A percentile compares a stretch with the other conserved stretches of the same genome.
phyloP scores from a whole-genome alignment of 2,329 filamentous ascomycete genomes.

The Arthrobotrys iridis region DNA sequence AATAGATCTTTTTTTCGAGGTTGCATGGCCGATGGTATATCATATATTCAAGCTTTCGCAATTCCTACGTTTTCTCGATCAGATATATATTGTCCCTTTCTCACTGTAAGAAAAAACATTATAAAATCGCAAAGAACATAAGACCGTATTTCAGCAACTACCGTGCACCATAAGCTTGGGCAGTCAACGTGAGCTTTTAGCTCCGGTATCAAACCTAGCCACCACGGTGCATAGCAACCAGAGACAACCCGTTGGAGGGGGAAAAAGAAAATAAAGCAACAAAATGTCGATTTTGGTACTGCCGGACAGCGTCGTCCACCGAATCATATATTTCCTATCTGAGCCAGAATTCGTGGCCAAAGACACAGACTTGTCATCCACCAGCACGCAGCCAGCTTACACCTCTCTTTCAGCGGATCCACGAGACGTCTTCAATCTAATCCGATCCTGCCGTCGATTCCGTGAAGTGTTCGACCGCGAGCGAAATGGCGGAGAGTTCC shows the following conservation, averaged over 20 bases:
- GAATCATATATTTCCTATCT: slow-evolving; percentile 53
- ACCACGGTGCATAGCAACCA: slow-evolving; percentile 35
- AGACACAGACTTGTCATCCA: slow-evolving; percentile 40
- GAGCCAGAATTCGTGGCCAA: slow-evolving; percentile 50
- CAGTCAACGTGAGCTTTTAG: slow-evolving; percentile 53
- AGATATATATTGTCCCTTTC: slow-evolving; percentile 45
- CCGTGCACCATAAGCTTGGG: slow-evolving; percentile 46
- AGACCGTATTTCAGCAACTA: slow-evolving; percentile 47
- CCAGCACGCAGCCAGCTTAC: slow-evolving; percentile 47
- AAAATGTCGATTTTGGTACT: slow-evolving; percentile 51
- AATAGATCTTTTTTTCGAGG: slow-evolving; percentile 30
- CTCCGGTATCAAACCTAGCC: slow-evolving; percentile 38
- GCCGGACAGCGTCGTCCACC: slow-evolving; percentile 47
- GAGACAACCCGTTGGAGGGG: slow-evolving; percentile 6
- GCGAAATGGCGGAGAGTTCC: slow-evolving; percentile 33
- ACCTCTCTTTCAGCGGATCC: slow-evolving; percentile 43
- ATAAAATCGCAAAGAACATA: slow-evolving; percentile 29
- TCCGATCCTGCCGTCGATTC: slow-evolving; percentile 52
- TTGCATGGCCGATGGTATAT: slow-evolving; percentile 47
- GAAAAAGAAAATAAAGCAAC: slow-evolving; percentile 32
- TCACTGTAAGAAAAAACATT: slow-evolving; percentile 46
- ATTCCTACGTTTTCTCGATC: slow-evolving; percentile 36
- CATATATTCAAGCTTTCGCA: slow-evolving; percentile 54
- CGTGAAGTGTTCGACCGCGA: slow-evolving; percentile 39
- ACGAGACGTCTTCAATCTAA: slow-evolving; percentile 52